A percentile compares a stretch with the other conserved stretches of the same genome.
Conservation (phyloP, 192 early-diverging fungal genomes). For the Tieghemiomyces parasiticus region DNA sequence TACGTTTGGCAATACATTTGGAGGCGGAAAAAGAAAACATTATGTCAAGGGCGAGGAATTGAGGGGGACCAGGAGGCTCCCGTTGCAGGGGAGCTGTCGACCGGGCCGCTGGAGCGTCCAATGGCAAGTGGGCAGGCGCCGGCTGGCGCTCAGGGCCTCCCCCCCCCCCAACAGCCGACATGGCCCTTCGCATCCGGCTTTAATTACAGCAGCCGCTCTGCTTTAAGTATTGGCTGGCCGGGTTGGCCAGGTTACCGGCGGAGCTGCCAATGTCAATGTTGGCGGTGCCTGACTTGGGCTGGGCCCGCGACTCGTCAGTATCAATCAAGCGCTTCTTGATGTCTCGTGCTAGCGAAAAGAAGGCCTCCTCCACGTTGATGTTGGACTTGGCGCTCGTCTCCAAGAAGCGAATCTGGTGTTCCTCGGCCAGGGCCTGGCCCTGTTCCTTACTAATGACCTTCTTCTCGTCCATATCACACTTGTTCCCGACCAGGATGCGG, state of each 20-base stretch:
- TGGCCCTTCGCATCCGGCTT: too few relatives aligned
- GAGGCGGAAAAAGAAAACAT: too few relatives aligned
- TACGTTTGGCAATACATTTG: too few relatives aligned
- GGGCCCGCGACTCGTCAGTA: constrained; percentile 42
- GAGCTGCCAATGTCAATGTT: constrained; percentile 8
- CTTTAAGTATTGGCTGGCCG: constrained; percentile 9
- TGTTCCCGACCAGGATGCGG: constrained; percentile 98
- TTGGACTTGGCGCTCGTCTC: constrained; percentile 98
- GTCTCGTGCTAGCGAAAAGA: constrained; percentile 91
- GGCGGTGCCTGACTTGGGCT: not conserved
- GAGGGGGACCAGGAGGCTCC: too few relatives aligned
- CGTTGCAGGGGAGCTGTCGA: too few relatives aligned
- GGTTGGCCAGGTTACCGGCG: not conserved
- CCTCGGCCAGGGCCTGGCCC: constrained; percentile 87
- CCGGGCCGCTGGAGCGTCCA: too few relatives aligned
- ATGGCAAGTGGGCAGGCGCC: too few relatives aligned
- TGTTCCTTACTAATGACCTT: constrained; percentile 89
- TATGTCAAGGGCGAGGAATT: too few relatives aligned
- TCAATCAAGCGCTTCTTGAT: constrained; percentile 98
- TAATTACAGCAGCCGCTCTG: constrained; percentile 11
- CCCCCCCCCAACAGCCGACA: too few relatives aligned
- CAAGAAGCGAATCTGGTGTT: constrained; percentile 88
- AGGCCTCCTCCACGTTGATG: constrained; percentile 94
- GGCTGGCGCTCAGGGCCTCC: too few relatives aligned
- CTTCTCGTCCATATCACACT: constrained; percentile 95